Percentiles rank a stretch among this genome's conserved stretches.
Conservation (phyloP, 371 early-diverging fungal genomes). For the Mucor irregularis region DNA sequence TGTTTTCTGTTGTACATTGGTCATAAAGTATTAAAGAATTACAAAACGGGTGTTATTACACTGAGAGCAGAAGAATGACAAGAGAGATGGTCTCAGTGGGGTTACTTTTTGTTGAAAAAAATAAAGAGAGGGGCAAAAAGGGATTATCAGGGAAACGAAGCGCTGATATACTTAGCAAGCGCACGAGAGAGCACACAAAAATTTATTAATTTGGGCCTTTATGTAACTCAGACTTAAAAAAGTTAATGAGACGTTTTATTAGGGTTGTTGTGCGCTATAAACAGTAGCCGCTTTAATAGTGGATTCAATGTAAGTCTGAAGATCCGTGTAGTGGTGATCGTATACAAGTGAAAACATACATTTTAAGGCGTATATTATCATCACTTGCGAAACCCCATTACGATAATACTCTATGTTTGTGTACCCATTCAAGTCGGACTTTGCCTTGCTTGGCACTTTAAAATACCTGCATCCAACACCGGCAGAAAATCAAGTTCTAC, state of each 20-base stretch:
- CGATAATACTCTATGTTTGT: too few species aligned
- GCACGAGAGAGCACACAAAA: not conserved
- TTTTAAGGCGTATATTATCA: not conserved
- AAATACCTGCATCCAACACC: not conserved
- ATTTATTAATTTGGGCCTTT: not conserved
- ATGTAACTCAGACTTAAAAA: too few species aligned
- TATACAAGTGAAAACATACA: not conserved
- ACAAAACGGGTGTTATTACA: not conserved
- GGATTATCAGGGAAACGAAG: not conserved
- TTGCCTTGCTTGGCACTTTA: not conserved
- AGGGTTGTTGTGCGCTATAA: too few species aligned
- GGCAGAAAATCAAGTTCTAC: not conserved
- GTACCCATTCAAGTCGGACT: not conserved
- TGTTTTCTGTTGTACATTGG: conserved; percentile 20
- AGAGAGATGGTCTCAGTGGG: not conserved
- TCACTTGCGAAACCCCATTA: too few species aligned
- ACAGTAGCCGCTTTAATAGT: not conserved
- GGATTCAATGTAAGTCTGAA: too few species aligned
- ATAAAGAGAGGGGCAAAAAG: not conserved
- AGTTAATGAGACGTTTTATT: too few species aligned
- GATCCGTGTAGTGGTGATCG: too few species aligned
- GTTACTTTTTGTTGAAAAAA: not conserved
- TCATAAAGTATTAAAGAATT: conserved; percentile 16
- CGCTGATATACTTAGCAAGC: not conserved
- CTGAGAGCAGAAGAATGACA: too few species aligned